phyloP scores from a whole-genome alignment of 1,284 basidiomycete species.

The Volvariella volvacea region DNA sequence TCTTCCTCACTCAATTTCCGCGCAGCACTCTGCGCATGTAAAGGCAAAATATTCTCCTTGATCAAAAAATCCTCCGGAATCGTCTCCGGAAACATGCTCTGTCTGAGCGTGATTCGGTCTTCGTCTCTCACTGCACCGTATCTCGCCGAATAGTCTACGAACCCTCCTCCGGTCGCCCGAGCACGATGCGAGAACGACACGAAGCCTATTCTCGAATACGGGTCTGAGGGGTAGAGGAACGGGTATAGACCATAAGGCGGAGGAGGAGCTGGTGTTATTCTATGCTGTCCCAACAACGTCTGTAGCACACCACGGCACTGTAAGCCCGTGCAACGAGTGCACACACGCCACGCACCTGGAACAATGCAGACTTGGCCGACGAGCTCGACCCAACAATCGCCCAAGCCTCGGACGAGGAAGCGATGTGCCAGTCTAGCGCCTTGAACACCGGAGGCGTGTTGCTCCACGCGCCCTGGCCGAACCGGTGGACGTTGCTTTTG shows the following conservation, averaged over 20 bases:
- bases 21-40: slow-evolving; percentile 15
- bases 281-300: slow-evolving; percentile 65
- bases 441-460: slow-evolving; percentile 38
- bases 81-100: slow-evolving; percentile 61
- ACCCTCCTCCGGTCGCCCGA: slow-evolving; percentile 58
- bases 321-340: too few relatives aligned
- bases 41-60: slow-evolving; percentile 20
- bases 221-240: slow-evolving; percentile 43
- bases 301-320: slow-evolving; percentile 16
- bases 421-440: slow-evolving; percentile 53
- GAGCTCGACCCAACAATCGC: slow-evolving; percentile 52
- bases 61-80: slow-evolving; percentile 17
- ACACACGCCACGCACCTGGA: slow-evolving; percentile 65
- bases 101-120: slow-evolving; percentile 64
- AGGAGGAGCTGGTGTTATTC: slow-evolving; percentile 54
- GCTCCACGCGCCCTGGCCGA: slow-evolving; percentile 41
- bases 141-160: slow-evolving; percentile 87
- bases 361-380: slow-evolving; percentile 43
- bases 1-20: slow-evolving; percentile 12
- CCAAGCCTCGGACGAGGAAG: slow-evolving; percentile 57
- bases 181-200: slow-evolving; percentile 72
- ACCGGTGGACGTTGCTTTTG: slow-evolving; percentile 40
- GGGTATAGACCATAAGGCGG: slow-evolving; percentile 70
- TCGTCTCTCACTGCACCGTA: slow-evolving; percentile 84
- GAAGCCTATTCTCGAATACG: slow-evolving; percentile 48